phyloP scores from a whole-genome alignment of 768 basidiomycete species.

The Termitomyces titanicus region DNA sequence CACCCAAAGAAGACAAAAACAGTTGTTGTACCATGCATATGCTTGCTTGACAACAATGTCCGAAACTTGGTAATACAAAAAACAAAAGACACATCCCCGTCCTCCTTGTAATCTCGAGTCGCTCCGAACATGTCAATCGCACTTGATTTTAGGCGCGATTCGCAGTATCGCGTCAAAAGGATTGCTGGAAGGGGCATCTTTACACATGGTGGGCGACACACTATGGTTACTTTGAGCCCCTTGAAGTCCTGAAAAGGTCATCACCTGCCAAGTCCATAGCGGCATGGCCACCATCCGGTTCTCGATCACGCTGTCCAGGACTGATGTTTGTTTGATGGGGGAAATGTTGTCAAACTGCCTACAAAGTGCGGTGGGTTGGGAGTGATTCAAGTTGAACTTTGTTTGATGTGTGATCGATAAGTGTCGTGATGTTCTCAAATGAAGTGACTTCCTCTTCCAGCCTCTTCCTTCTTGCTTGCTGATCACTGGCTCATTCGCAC shows the following conservation, averaged over 20 bases:
- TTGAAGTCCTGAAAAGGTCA: background rate
- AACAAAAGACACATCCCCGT: background rate
- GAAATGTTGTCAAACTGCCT: background rate
- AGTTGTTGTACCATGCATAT: background rate
- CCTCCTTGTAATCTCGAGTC: background rate
- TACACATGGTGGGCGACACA: background rate
- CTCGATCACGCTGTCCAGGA: background rate
- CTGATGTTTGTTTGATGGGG: background rate
- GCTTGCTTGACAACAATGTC: background rate
- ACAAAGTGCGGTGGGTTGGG: too few species aligned
- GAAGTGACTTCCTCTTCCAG: background rate
- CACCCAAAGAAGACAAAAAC: background rate
- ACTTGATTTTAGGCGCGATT: background rate
- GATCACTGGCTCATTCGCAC: background rate
- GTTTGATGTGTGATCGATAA: too few species aligned
- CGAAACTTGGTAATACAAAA: conserved; percentile 1
- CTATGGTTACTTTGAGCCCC: background rate
- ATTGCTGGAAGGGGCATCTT: background rate
- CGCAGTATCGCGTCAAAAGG: background rate
- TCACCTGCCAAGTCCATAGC: background rate
- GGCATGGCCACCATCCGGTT: background rate
- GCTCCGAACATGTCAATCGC: background rate
- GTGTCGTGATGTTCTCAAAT: too few species aligned
- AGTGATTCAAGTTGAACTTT: too few species aligned
- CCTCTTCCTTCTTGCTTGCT: background rate